Percentiles rank a stretch among this genome's conserved stretches.
Evolutionary conservation across 352 stramenopile genomes (phyloP).

Genomic region (Phytophthora constricta): DNA sequence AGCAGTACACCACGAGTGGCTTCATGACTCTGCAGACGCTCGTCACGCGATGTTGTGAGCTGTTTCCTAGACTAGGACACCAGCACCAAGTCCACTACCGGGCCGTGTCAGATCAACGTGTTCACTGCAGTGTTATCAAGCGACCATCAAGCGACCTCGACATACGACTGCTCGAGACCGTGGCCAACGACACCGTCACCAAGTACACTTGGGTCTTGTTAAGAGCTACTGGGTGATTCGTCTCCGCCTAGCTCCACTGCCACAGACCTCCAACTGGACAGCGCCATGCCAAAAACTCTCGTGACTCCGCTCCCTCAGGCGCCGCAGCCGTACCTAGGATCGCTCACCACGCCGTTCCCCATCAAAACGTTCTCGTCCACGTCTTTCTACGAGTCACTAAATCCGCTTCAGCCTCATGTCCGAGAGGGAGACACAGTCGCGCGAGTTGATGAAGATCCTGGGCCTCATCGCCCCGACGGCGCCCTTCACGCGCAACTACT

Average conservation of each 20-base stretch:
- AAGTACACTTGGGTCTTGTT: constrained; percentile 27
- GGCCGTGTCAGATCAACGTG: constrained; percentile 23
- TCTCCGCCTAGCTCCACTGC: constrained; percentile 20
- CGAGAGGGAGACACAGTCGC: constrained; percentile 49
- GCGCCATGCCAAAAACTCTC: constrained; percentile 23
- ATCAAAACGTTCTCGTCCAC: constrained; percentile 28
- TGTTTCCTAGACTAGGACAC: constrained; percentile 47
- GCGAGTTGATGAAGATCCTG: constrained; percentile 47
- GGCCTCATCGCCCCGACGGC: too few species aligned
- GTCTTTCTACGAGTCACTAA: constrained; percentile 44
- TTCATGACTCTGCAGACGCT: constrained; percentile 60
- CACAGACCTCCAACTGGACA: constrained; percentile 16
- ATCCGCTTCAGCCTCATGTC: constrained; percentile 37
- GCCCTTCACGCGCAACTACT: too few species aligned
- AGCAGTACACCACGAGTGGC: constrained; percentile 44
- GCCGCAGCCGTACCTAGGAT: constrained; percentile 45
- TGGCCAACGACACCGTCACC: constrained; percentile 32
- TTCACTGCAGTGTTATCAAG: constrained; percentile 18
- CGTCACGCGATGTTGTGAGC: constrained; percentile 44
- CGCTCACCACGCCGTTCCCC: constrained; percentile 39
- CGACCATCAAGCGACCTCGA: constrained; percentile 22
- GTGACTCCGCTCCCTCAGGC: constrained; percentile 39
- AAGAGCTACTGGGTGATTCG: constrained; percentile 12
- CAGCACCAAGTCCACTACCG: constrained; percentile 18
- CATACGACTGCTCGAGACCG: constrained; percentile 24